Evolutionary conservation across 805 yeast genomes (phyloP).

Genomic region (Wickerhamiella galacta): DNA sequence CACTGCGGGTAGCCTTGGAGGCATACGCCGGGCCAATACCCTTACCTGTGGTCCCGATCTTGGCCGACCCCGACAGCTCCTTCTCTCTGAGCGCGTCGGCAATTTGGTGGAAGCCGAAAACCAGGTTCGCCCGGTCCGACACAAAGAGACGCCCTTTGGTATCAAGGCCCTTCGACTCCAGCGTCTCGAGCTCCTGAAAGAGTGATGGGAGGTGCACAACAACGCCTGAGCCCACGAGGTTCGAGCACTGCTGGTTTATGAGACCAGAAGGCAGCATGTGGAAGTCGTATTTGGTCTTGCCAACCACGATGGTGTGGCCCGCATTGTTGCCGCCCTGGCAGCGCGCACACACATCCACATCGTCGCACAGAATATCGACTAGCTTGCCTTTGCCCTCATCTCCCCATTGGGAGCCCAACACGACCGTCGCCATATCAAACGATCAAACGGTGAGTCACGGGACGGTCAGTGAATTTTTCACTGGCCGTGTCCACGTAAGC

Average conservation of each 20-base stretch:
- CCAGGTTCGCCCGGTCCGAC: constrained; percentile 89
- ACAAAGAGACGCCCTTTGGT: constrained; percentile 65
- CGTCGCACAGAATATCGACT: constrained; percentile 87
- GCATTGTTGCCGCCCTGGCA: constrained; percentile 98
- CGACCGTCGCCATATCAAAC: constrained; percentile 87
- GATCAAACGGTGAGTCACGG: too few relatives aligned
- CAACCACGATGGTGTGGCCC: constrained; percentile 95
- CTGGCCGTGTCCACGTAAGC: too few relatives aligned
- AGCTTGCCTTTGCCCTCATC: constrained; percentile 99
- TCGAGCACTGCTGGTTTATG: constrained; percentile 79
- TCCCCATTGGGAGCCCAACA: constrained; percentile 98
- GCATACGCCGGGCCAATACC: constrained; percentile 98
- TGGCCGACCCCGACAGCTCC: constrained; percentile 65
- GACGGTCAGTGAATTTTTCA: too few relatives aligned
- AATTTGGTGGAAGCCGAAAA: constrained; percentile 94
- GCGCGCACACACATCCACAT: constrained; percentile 91
- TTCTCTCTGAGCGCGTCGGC: constrained; percentile 91
- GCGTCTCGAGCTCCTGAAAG: constrained; percentile 66
- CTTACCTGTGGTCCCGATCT: constrained; percentile 95
- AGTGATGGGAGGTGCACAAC: constrained; percentile 90
- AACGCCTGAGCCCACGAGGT: constrained; percentile 89
- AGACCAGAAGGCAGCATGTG: constrained; percentile 99
- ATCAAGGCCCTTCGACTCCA: constrained; percentile 65
- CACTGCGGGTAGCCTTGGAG: constrained; percentile 92
- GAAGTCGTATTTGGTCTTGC: constrained; percentile 80